Evolutionary conservation across 2,329 filamentous ascomycete species (phyloP).

Genomic region (Gremmenia infestans): DNA sequence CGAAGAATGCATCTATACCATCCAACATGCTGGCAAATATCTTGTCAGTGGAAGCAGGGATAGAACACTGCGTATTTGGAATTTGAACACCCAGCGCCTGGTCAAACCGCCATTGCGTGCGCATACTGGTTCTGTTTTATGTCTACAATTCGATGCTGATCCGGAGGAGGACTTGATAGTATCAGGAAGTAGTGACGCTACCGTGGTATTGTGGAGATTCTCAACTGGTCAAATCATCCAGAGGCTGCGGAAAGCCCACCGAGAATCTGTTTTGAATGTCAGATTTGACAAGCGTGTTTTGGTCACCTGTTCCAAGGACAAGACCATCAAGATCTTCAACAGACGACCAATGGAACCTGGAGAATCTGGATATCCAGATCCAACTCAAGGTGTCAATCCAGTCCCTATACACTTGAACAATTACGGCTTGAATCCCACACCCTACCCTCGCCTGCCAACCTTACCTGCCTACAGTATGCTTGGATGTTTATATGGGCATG

Average conservation of each 20-base stretch:
- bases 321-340: slow-evolving; percentile 95
- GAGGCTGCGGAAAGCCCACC: slow-evolving; percentile 70
- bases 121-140: slow-evolving; percentile 83
- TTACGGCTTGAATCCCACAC: slow-evolving; percentile 47
- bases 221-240: slow-evolving; percentile 82
- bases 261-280: slow-evolving; percentile 89
- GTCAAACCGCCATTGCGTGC: slow-evolving; percentile 66
- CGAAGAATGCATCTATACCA: slow-evolving; percentile 87
- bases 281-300: slow-evolving; percentile 87
- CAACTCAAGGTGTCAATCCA: slow-evolving; percentile 41
- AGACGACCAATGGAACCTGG: slow-evolving; percentile 60
- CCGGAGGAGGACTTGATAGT: slow-evolving; percentile 89
- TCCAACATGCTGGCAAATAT: slow-evolving; percentile 81
- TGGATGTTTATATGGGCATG: slow-evolving; percentile 75
- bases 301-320: slow-evolving; percentile 96
- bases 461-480: slow-evolving; percentile 69
- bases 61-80: slow-evolving; percentile 82
- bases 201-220: slow-evolving; percentile 88
- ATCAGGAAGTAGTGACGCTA: slow-evolving; percentile 88
- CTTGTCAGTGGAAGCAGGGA: slow-evolving; percentile 93
- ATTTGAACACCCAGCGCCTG: slow-evolving; percentile 76
- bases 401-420: slow-evolving; percentile 47
- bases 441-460: slow-evolving; percentile 44
- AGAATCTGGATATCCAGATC: slow-evolving; percentile 49
- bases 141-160: slow-evolving; percentile 88